These are phyloP conservation scores for Talaromyces verruculosus DNA, from an alignment of 2,329 filamentous ascomycete genomes.

Conservation along the genomic window DNA sequence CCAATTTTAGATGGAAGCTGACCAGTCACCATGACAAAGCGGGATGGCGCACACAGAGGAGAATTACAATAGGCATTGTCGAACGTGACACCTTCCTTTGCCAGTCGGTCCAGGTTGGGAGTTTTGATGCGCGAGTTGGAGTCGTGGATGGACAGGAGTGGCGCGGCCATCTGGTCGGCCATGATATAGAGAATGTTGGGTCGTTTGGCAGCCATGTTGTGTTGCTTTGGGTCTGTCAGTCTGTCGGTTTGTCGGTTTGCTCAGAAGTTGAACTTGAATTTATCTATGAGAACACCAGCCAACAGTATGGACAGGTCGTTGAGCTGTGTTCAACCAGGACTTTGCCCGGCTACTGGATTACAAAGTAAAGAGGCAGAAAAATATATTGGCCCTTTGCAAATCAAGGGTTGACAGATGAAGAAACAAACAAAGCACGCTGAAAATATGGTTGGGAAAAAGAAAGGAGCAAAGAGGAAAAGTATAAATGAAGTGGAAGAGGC, in stretches of 20 bases:
- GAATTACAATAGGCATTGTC: conserved; percentile 94
- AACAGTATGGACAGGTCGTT: background rate
- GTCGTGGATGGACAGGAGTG: conserved; percentile 89
- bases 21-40: conserved; percentile 92
- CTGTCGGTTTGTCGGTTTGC: background rate
- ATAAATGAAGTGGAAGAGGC: conserved; percentile 3
- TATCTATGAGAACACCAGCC: background rate
- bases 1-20: conserved; percentile 89
- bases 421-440: background rate
- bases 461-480: background rate
- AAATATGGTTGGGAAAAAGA: background rate
- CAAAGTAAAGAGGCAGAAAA: conserved; percentile 3
- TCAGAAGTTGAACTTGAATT: background rate
- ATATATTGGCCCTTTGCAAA: conserved; percentile 2
- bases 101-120: conserved; percentile 81
- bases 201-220: conserved; percentile 48
- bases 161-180: conserved; percentile 92
- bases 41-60: conserved; percentile 85
- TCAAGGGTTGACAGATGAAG: background rate
- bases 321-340: background rate
- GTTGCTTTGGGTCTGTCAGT: conserved; percentile 17
- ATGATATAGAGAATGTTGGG: conserved; percentile 92
- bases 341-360: background rate
- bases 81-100: conserved; percentile 80
- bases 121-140: conserved; percentile 85